Evolutionary conservation across 129 eudicot species (phyloP).

Genomic region (Smallanthus sonchifolius): DNA sequence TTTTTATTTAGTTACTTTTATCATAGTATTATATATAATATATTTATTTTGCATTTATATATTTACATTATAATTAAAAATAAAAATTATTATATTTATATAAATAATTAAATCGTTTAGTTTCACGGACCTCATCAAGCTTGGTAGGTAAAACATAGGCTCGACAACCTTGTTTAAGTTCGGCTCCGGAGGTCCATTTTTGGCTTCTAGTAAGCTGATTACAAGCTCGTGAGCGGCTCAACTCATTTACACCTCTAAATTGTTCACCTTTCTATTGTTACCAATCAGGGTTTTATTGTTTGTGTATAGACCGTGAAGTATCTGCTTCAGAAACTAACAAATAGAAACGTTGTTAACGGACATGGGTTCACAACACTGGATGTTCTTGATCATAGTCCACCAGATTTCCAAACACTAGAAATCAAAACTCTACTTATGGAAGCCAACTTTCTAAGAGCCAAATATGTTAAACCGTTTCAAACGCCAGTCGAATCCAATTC

Average conservation of each 20-base stretch:
- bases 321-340: background rate
- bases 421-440: conserved; percentile 11
- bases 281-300: background rate
- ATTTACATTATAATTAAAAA: background rate
- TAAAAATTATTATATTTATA: background rate
- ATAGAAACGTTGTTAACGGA: conserved; percentile 3
- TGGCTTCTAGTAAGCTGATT: too few relatives aligned
- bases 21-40: too few relatives aligned
- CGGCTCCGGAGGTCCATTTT: too few relatives aligned
- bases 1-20: too few relatives aligned
- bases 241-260: too few relatives aligned
- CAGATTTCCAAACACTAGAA: background rate
- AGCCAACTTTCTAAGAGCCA: conserved; percentile 9
- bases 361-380: conserved; percentile 20
- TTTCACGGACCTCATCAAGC: too few relatives aligned
- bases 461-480: background rate
- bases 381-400: conserved; percentile 16
- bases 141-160: too few relatives aligned
- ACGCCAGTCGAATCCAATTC: too few relatives aligned
- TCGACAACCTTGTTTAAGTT: too few relatives aligned
- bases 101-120: too few relatives aligned
- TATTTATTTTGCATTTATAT: too few relatives aligned
- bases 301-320: conserved; percentile 8
- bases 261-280: background rate
- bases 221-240: too few relatives aligned